Conservation (phyloP, 2,329 filamentous ascomycete genomes). For the Trichoderma sp. region DNA sequence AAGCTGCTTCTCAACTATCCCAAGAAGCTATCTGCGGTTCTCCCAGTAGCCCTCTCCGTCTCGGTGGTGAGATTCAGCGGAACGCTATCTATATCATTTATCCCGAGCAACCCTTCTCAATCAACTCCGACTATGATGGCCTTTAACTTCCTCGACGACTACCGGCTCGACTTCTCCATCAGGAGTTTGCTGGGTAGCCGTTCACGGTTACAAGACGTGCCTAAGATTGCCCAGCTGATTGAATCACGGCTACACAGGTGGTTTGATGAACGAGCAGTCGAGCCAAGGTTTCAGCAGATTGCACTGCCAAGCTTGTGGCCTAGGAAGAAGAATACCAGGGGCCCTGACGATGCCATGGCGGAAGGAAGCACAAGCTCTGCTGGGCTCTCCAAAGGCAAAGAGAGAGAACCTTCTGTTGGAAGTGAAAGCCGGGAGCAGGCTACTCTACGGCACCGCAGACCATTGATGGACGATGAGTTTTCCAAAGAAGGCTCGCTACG, state of each 20-base stretch:
- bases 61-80: slow-evolving; percentile 93
- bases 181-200: slow-evolving; percentile 75
- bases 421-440: slow-evolving; percentile 38
- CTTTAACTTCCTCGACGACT: slow-evolving; percentile 91
- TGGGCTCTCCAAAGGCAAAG: slow-evolving; percentile 54
- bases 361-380: slow-evolving; percentile 46
- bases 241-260: slow-evolving; percentile 77
- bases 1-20: slow-evolving; percentile 94
- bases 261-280: slow-evolving; percentile 85
- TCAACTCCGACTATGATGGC: slow-evolving; percentile 82
- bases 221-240: slow-evolving; percentile 82
- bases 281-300: slow-evolving; percentile 84
- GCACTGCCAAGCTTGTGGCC: slow-evolving; percentile 81
- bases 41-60: slow-evolving; percentile 88
- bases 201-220: slow-evolving; percentile 79
- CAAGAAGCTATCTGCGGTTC: slow-evolving; percentile 79
- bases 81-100: slow-evolving; percentile 89
- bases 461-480: slow-evolving; percentile 39
- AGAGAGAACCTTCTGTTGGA: slow-evolving; percentile 49
- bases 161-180: slow-evolving; percentile 78
- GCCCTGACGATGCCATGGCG: slow-evolving; percentile 59
- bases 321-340: slow-evolving; percentile 76
- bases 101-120: slow-evolving; percentile 69
- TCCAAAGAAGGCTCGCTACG: slow-evolving; percentile 50
- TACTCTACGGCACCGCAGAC: slow-evolving; percentile 41